Percentiles rank a stretch among this genome's conserved stretches.
phyloP scores from a whole-genome alignment of 129 eudicot genomes.

The Oenanthe sinensis region DNA sequence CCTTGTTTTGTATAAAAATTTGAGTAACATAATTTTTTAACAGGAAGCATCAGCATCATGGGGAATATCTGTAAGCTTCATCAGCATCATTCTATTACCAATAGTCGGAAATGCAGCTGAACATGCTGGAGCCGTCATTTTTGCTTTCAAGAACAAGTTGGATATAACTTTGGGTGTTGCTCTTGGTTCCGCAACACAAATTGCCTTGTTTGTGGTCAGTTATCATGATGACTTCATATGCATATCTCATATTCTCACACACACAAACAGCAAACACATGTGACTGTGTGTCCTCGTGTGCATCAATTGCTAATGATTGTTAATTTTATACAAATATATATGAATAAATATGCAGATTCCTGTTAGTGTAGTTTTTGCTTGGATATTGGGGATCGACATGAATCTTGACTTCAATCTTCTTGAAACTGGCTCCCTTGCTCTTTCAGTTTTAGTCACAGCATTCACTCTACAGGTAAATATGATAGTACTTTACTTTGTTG shows the following conservation, averaged over 20 bases:
- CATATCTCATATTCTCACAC: too few species aligned
- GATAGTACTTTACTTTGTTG: not conserved
- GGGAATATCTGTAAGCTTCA: conserved; percentile 78
- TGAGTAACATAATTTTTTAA: not conserved
- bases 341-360: conserved; percentile 26
- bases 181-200: conserved; percentile 94
- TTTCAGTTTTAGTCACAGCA: conserved; percentile 60
- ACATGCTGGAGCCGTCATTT: conserved; percentile 90
- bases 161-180: conserved; percentile 86
- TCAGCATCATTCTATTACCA: conserved; percentile 76
- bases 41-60: conserved; percentile 79
- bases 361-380: conserved; percentile 52
- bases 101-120: conserved; percentile 95
- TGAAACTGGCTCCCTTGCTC: conserved; percentile 68
- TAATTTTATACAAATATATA: not conserved
- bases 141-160: conserved; percentile 85
- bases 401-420: conserved; percentile 63
- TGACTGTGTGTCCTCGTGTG: not conserved
- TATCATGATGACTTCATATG: not conserved
- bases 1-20: not conserved
- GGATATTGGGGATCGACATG: conserved; percentile 69
- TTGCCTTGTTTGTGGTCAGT: conserved; percentile 82
- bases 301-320: not conserved
- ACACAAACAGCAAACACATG: not conserved
- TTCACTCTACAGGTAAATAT: conserved; percentile 64